phyloP scores from a whole-genome alignment of 1,284 basidiomycete species.

The Pisolithus thermaeus region DNA sequence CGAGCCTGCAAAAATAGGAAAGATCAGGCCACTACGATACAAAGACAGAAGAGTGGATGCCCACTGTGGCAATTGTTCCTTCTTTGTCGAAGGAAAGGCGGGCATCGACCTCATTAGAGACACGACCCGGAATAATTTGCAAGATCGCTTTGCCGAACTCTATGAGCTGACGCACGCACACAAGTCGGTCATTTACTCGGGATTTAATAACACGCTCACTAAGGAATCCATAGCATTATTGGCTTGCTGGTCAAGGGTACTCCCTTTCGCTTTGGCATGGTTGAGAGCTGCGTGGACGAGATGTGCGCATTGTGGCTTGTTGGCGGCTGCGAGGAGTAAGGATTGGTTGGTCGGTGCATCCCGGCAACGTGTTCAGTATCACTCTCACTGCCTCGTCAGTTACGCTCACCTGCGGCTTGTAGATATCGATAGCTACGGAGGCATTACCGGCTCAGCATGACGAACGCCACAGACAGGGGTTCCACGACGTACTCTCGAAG shows the following conservation, averaged over 20 bases:
- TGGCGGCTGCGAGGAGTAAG: slow-evolving; percentile 86
- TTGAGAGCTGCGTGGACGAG: slow-evolving; percentile 81
- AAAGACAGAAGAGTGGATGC: background rate
- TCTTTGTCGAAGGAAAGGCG: slow-evolving; percentile 92
- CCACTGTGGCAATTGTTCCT: slow-evolving; percentile 81
- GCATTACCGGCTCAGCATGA: slow-evolving; percentile 1
- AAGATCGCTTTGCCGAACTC: slow-evolving; percentile 96
- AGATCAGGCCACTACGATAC: background rate
- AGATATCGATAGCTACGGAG: slow-evolving; percentile 68
- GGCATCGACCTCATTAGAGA: slow-evolving; percentile 98
- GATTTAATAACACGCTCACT: slow-evolving; percentile 35
- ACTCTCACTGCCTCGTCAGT: background rate
- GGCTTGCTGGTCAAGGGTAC: slow-evolving; percentile 63
- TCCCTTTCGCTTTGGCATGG: slow-evolving; percentile 78
- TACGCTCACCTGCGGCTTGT: slow-evolving; percentile 75
- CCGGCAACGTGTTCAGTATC: slow-evolving; percentile 26
- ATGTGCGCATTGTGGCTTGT: slow-evolving; percentile 80
- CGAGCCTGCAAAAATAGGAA: slow-evolving; percentile 61
- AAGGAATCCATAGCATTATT: slow-evolving; percentile 84
- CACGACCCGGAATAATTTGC: slow-evolving; percentile 91
- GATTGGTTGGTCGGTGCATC: slow-evolving; percentile 95
- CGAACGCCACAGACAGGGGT: slow-evolving; percentile 5
- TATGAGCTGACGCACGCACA: slow-evolving; percentile 60
- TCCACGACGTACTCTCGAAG: slow-evolving; percentile 59
- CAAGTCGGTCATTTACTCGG: background rate